Base-by-base conservation (phyloP, 169 alveolate species). In the Plasmodium berghei region DNA sequence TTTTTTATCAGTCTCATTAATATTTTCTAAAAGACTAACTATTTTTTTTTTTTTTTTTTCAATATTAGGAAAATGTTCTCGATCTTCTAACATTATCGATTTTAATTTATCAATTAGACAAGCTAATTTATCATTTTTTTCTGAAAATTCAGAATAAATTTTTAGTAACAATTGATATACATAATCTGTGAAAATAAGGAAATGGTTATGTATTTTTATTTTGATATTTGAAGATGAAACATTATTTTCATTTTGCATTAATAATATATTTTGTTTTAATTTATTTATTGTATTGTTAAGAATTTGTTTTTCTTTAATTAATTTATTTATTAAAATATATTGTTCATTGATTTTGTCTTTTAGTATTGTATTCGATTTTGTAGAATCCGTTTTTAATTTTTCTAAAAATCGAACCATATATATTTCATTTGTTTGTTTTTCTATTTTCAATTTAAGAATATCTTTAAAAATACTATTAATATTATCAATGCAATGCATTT, bases 381-480 rank as follows among this genome's bases (percentile, higher is more conserved):
- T 12, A 52, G 72, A 49, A 52, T 86, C 91, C 5, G 22, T 26
- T 54, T 72, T 86, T 28, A 86, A 9, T 54, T 70, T 86, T 22
- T 86, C 18, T 72, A 86, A 69, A 58, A 86, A 22, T 26, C 61
- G 61, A 22, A 49, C 54, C 87, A 86, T 70, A 73, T 86, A 86
- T 49, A 86, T 59, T 86, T 86, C 91, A n/a, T 49, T 70, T 1
- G 91, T 86, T 16, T 86, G 67, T 61, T 86, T 86, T 72, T 86
- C 91, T 86, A 86, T 63, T 70, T 71, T 71, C n/a, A 86, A 28
- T 54, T 86, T 86, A 49, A 86, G 64, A 28, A 86, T 69, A 24
- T 70, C 74, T 42, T 56, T 61, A 63, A 86, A 86, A 5, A 86
- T 16, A 16, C 48, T 52, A 70, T 72, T 61, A 40, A 63, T 52